Evolutionary conservation across 129 eudicot genomes (phyloP).

Genomic region (Arctium lappa): DNA sequence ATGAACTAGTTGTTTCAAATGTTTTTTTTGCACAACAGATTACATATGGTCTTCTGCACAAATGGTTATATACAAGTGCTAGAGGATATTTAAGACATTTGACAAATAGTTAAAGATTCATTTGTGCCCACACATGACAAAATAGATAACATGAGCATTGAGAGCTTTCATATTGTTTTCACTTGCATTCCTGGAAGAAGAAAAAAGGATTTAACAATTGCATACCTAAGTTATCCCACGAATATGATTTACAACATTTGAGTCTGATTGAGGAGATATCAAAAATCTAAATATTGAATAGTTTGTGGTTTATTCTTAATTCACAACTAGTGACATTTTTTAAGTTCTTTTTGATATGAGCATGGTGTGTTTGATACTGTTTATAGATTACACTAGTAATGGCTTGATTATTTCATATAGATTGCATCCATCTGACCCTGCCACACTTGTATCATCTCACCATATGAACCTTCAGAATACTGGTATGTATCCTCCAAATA

Average conservation of each 20-base stretch:
- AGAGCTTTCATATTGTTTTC: neutral
- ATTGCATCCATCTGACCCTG: slow-evolving; percentile 22
- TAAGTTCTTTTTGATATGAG: neutral
- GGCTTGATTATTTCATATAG: slow-evolving; percentile 9
- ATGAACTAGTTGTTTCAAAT: too few species aligned
- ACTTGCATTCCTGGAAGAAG: neutral
- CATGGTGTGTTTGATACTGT: neutral
- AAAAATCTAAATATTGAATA: neutral
- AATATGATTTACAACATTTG: neutral
- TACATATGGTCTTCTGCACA: too few species aligned
- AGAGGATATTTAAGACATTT: slow-evolving; percentile 3
- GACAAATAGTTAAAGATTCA: neutral
- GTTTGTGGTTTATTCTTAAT: neutral
- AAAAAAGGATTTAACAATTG: neutral
- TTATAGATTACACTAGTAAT: slow-evolving; percentile 2
- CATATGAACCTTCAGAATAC: slow-evolving; percentile 9
- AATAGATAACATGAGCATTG: neutral
- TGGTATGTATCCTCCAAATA: slow-evolving; percentile 19
- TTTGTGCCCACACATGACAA: slow-evolving; percentile 4
- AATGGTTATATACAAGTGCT: neutral
- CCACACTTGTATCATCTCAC: slow-evolving; percentile 16
- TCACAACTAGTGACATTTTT: slow-evolving; percentile 5
- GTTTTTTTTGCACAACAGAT: too few species aligned
- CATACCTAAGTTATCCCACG: neutral
- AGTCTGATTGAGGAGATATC: neutral